Conservation (phyloP, 805 yeast species). For the Yarrowia keelungensis region DNA sequence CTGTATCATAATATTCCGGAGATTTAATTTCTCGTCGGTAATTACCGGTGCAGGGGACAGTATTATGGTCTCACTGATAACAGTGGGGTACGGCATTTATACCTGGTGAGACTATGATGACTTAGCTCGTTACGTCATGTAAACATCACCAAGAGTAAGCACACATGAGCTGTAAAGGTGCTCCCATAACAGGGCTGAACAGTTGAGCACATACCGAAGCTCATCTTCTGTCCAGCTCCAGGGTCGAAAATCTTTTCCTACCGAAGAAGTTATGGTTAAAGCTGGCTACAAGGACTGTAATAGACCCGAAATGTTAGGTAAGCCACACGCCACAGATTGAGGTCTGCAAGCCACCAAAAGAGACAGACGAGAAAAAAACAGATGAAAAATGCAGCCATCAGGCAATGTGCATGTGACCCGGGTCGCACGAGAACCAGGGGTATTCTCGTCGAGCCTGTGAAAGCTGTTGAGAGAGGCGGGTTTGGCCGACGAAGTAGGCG, state of each 20-base stretch:
- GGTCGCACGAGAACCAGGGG: neutral
- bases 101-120: too few relatives aligned
- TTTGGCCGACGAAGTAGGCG: too few relatives aligned
- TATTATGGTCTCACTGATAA: neutral
- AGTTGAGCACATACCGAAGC: too few relatives aligned
- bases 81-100: neutral
- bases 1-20: constrained; percentile 30
- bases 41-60: neutral
- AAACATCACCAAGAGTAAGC: neutral
- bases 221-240: neutral
- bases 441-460: too few relatives aligned
- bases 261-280: constrained; percentile 25
- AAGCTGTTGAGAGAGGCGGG: too few relatives aligned
- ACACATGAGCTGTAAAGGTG: too few relatives aligned
- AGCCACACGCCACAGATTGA: constrained; percentile 30
- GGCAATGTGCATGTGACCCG: constrained; percentile 10
- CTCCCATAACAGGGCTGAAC: neutral
- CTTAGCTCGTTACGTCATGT: neutral
- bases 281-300: constrained; percentile 8
- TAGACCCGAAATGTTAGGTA: constrained; percentile 30
- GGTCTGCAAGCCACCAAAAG: constrained; percentile 21
- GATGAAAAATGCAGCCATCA: neutral
- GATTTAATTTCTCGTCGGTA: constrained; percentile 1
- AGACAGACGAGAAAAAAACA: constrained; percentile 1
- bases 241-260: neutral